A percentile compares a stretch with the other conserved stretches of the same genome.
These are phyloP conservation scores for Sporisorium iseilematis-ciliati DNA, from an alignment of 1,284 basidiomycete species.

Conservation along the genomic window DNA sequence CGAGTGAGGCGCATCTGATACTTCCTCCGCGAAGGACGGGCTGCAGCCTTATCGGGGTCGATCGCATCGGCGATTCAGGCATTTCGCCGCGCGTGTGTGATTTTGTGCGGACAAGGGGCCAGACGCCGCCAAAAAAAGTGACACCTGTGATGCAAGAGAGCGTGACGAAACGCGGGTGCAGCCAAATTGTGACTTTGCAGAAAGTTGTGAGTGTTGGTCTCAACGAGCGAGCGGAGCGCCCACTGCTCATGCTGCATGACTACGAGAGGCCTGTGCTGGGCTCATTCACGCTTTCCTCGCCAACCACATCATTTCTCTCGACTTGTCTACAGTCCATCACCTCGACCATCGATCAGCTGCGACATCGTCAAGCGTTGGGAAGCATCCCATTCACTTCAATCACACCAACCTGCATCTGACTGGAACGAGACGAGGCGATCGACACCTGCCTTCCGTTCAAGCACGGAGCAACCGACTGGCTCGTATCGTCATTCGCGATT, in stretches of 20 bases:
- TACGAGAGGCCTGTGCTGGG: conserved; percentile 19
- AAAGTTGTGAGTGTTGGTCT: conserved; percentile 36
- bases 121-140: background rate
- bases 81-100: conserved; percentile 12
- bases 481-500: background rate
- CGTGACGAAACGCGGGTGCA: background rate
- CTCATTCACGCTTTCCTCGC: conserved; percentile 14
- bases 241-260: conserved; percentile 19
- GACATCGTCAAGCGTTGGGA: background rate
- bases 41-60: background rate
- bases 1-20: background rate
- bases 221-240: conserved; percentile 2
- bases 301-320: background rate
- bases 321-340: background rate
- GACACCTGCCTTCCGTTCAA: too few species aligned
- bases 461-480: background rate
- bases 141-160: background rate
- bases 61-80: conserved; percentile 18
- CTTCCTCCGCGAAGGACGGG: background rate
- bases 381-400: background rate
- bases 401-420: background rate
- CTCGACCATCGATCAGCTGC: background rate
- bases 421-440: background rate
- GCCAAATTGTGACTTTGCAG: conserved; percentile 4
- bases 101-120: background rate